These are phyloP conservation scores for Solanum paucissectum DNA, from an alignment of 257 asterid genomes.

Conservation along the genomic window DNA sequence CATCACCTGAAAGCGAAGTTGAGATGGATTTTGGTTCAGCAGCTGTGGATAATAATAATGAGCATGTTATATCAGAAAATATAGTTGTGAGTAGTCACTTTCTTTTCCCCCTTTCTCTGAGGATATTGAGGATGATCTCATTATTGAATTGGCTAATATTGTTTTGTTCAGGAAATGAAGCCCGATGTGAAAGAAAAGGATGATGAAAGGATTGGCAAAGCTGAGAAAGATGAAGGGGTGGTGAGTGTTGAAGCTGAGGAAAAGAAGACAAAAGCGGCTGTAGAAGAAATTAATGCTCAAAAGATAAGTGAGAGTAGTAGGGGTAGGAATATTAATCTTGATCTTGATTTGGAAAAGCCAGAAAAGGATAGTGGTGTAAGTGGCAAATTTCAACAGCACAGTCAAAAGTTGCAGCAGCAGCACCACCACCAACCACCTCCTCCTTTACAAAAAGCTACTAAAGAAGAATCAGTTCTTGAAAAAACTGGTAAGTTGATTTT, in stretches of 20 bases:
- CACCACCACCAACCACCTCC: constrained; percentile 15
- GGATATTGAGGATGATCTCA: not conserved
- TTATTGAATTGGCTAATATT: not conserved
- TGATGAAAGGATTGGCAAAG: constrained; percentile 22
- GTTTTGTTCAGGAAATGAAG: constrained; percentile 30
- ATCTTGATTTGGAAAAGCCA: constrained; percentile 53
- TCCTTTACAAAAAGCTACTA: constrained; percentile 22
- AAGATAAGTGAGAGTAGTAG: constrained; percentile 33
- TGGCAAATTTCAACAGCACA: constrained; percentile 23
- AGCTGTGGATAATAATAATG: constrained; percentile 36
- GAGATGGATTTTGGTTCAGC: constrained; percentile 20
- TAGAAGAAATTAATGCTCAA: constrained; percentile 24
- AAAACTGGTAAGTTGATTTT: constrained; percentile 39
- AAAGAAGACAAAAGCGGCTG: constrained; percentile 19
- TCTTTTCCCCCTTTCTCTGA: not conserved
- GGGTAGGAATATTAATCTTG: constrained; percentile 41
- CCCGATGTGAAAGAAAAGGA: constrained; percentile 14
- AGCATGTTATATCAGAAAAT: constrained; percentile 23
- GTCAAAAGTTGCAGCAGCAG: constrained; percentile 26
- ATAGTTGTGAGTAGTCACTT: constrained; percentile 30
- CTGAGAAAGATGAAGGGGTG: constrained; percentile 12
- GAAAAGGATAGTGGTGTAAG: constrained; percentile 35
- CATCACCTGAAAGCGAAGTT: constrained; percentile 47
- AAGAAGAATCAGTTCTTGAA: constrained; percentile 44
- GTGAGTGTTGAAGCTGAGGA: constrained; percentile 24